Evolutionary conservation across 1,284 basidiomycete genomes (phyloP).

Genomic region (Tilletia horrida): DNA sequence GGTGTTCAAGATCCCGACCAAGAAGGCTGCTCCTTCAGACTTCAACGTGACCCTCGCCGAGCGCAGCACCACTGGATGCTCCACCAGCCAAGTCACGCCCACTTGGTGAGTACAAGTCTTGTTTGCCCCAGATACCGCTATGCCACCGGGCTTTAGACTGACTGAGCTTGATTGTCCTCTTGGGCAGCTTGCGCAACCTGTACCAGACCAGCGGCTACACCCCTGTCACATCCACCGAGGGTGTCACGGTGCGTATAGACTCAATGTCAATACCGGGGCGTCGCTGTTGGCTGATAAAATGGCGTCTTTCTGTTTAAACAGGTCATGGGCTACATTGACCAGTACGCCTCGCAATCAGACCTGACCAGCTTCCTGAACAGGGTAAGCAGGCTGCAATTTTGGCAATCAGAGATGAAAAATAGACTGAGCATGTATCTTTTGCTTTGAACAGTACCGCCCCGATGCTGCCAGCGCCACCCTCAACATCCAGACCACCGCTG

Average conservation of each 20-base stretch:
- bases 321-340: slow-evolving; percentile 26
- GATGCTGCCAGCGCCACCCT: slow-evolving; percentile 21
- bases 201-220: slow-evolving; percentile 17
- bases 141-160: too few relatives aligned
- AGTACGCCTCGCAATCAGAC: slow-evolving; percentile 22
- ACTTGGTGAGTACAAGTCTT: slow-evolving; percentile 18
- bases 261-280: not conserved
- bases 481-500: slow-evolving; percentile 15
- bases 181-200: slow-evolving; percentile 16
- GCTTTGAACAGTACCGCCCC: slow-evolving; percentile 7
- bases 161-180: not conserved
- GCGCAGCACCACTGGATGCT: slow-evolving; percentile 14
- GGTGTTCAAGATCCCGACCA: not conserved
- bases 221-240: not conserved
- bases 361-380: slow-evolving; percentile 21
- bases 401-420: too few relatives aligned
- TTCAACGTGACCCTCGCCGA: not conserved
- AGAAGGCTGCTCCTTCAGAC: not conserved
- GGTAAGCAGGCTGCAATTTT: too few relatives aligned
- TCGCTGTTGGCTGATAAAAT: not conserved
- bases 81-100: slow-evolving; percentile 21
- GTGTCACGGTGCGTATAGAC: not conserved
- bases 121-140: too few relatives aligned
- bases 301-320: slow-evolving; percentile 5
- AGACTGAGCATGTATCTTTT: too few relatives aligned